Percentiles rank a stretch among this genome's conserved stretches.
Conservation (phyloP, 2,329 filamentous ascomycete species). For the Cadophora sp. region DNA sequence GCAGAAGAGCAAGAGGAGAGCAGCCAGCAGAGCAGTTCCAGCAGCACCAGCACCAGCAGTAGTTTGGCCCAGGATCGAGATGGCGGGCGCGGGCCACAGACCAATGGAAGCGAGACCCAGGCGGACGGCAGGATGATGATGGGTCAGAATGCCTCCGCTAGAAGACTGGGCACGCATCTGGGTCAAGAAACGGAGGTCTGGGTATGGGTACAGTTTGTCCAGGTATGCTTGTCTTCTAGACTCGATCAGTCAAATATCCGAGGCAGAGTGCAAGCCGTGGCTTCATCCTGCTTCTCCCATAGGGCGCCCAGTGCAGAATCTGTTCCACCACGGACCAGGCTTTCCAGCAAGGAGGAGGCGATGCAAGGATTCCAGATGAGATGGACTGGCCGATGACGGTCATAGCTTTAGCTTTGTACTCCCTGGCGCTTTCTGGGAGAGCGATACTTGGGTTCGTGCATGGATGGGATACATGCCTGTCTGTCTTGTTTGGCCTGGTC, state of each 20-base stretch:
- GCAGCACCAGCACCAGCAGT: no score
- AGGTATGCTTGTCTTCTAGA: not conserved
- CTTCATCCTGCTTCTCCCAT: not conserved
- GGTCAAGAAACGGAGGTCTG: no score
- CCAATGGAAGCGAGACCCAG: conserved; percentile 14
- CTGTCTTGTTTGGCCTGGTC: not conserved
- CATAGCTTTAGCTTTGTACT: conserved; percentile 3
- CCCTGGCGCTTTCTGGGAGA: not conserved
- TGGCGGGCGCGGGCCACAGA: conserved; percentile 1
- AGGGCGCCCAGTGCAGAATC: not conserved
- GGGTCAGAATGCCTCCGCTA: conserved; percentile 11
- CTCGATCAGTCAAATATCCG: conserved; percentile 2
- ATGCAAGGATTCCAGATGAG: not conserved
- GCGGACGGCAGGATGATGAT: not conserved
- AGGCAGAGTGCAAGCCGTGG: conserved; percentile 9
- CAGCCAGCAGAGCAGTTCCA: not conserved
- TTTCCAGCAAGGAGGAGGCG: not conserved
- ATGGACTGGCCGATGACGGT: conserved; percentile 1
- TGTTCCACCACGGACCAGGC: conserved; percentile 9
- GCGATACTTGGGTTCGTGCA: not conserved
- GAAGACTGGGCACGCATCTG: not conserved
- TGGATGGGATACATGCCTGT: conserved; percentile 7
- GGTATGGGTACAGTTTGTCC: no score
- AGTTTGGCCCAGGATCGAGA: conserved; percentile 6
- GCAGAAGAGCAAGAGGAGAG: conserved; percentile 2